A percentile compares a stretch with the other conserved stretches of the same genome.
phyloP scores from a whole-genome alignment of 2,329 filamentous ascomycete species.

The Pseudodiploospora longispora region DNA sequence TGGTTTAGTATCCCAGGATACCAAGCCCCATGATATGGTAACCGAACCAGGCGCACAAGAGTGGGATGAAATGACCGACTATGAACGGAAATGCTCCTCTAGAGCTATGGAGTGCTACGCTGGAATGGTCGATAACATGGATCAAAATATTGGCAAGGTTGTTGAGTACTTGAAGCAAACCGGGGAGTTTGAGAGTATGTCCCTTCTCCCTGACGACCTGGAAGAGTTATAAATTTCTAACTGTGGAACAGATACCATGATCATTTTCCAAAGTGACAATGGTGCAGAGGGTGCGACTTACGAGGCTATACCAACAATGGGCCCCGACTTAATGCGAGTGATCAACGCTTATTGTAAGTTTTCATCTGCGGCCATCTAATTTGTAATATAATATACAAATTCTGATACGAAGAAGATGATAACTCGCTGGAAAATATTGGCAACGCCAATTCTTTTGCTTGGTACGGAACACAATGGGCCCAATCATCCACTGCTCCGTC shows the following conservation, averaged over 20 bases:
- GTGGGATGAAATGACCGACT: slow-evolving; percentile 38
- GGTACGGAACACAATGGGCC: slow-evolving; percentile 52
- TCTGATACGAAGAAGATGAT: slow-evolving; percentile 46
- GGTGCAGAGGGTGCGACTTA: slow-evolving; percentile 52
- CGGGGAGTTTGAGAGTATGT: slow-evolving; percentile 44
- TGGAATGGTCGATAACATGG: slow-evolving; percentile 56
- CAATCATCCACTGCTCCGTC: slow-evolving; percentile 29
- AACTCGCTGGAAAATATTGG: slow-evolving; percentile 44
- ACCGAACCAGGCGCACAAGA: slow-evolving; percentile 37
- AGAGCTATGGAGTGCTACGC: slow-evolving; percentile 55
- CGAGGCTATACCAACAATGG: slow-evolving; percentile 33
- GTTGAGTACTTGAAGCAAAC: slow-evolving; percentile 46
- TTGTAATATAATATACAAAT: slow-evolving; percentile 38
- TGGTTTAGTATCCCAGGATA: slow-evolving; percentile 44
- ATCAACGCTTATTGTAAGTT: too few species aligned
- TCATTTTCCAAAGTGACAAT: slow-evolving; percentile 57
- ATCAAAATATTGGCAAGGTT: slow-evolving; percentile 51
- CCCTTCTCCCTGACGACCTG: too few species aligned
- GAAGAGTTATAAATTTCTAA: too few species aligned
- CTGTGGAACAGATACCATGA: slow-evolving; percentile 39
- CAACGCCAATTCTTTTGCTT: slow-evolving; percentile 48
- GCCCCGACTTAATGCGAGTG: too few species aligned
- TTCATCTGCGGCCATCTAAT: slow-evolving; percentile 37
- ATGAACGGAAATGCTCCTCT: slow-evolving; percentile 38
- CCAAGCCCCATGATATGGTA: slow-evolving; percentile 42